Conservation (phyloP, 345 rosid species). For the Eucalyptus coolabah region DNA sequence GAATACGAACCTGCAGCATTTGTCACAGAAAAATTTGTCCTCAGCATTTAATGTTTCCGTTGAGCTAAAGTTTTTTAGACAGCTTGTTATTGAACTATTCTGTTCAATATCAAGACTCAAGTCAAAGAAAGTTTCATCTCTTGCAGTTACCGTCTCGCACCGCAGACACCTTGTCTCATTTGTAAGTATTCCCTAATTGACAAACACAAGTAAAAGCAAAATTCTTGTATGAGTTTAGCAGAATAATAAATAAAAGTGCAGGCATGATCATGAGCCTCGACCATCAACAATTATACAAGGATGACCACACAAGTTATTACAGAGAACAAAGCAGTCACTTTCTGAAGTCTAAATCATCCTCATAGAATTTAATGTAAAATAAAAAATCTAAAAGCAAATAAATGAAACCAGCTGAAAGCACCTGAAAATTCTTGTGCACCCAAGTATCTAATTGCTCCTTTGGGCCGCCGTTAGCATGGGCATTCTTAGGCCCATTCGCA, state of each 20-base stretch:
- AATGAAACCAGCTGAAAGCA: not conserved
- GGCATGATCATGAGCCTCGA: not conserved
- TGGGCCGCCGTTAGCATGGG: slow-evolving; percentile 57
- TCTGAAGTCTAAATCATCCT: not conserved
- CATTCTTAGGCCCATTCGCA: slow-evolving; percentile 60
- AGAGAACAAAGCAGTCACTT: not conserved
- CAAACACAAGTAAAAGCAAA: slow-evolving; percentile 1
- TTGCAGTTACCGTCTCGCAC: slow-evolving; percentile 96
- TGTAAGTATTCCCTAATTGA: slow-evolving; percentile 86
- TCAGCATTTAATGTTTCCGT: slow-evolving; percentile 99
- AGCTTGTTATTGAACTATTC: slow-evolving; percentile 97
- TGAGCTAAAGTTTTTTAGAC: slow-evolving; percentile 98
- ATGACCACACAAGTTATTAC: not conserved
- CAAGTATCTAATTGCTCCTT: slow-evolving; percentile 94
- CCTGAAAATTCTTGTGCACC: slow-evolving; percentile 99
- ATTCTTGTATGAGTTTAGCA: not conserved
- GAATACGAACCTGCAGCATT: slow-evolving; percentile 84
- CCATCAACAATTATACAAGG: not conserved
- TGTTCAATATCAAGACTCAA: slow-evolving; percentile 99
- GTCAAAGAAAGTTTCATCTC: slow-evolving; percentile 96
- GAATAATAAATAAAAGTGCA: not conserved
- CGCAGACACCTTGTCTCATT: slow-evolving; percentile 96
- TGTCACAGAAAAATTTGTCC: slow-evolving; percentile 99
- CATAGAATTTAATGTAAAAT: not conserved
- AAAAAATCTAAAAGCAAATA: not conserved